A percentile compares a stretch with the other conserved stretches of the same genome.
These are phyloP conservation scores for Cutaneotrichosporon sp. DNA, from an alignment of 1,284 basidiomycete genomes.

Conservation along the genomic window DNA sequence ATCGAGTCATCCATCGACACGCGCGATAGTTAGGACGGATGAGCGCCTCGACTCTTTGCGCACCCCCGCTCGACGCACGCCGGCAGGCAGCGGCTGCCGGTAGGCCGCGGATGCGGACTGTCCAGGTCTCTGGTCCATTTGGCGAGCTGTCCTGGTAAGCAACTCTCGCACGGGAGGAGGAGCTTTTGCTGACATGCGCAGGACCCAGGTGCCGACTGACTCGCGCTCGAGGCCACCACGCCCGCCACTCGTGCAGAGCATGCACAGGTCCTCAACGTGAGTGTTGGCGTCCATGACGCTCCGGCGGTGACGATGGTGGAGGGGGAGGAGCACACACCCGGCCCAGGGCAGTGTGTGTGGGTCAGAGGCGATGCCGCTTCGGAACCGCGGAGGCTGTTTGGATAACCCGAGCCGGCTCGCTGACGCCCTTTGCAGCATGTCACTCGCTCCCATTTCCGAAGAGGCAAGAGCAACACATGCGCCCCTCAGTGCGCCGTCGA, in stretches of 20 bases:
- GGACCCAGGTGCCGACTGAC: not conserved
- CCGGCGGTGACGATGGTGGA: no score
- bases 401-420: no score
- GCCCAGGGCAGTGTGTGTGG: no score
- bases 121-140: not conserved
- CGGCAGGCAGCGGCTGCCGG: no score
- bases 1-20: no score
- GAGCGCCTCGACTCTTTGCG: no score
- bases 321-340: no score
- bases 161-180: not conserved
- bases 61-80: no score
- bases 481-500: not conserved
- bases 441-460: slow-evolving; percentile 1
- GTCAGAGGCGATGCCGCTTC: no score
- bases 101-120: not conserved
- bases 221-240: slow-evolving; percentile 1
- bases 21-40: no score
- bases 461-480: not conserved
- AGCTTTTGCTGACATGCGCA: not conserved
- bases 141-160: not conserved
- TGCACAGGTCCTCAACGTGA: not conserved
- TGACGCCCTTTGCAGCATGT: no score
- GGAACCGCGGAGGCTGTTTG: no score
- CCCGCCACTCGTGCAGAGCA: not conserved
- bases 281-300: not conserved